Conservation (phyloP, 805 yeast species). For the Tetrapisispora pingtungensis region DNA sequence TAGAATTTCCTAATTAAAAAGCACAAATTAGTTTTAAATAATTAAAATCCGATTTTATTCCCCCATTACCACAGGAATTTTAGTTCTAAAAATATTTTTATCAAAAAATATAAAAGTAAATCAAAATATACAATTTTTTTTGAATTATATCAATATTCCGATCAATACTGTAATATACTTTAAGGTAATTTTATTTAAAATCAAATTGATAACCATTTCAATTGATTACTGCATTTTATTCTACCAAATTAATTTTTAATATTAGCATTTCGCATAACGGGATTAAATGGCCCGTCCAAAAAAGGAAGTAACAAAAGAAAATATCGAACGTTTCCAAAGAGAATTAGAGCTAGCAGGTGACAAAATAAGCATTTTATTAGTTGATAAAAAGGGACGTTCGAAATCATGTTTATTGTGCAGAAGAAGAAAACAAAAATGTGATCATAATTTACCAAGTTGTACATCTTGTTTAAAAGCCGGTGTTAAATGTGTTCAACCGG, state of each 20-base stretch:
- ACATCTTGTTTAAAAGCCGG: slow-evolving; percentile 58
- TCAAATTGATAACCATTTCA: too few species aligned
- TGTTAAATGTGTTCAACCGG: slow-evolving; percentile 54
- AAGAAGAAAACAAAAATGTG: slow-evolving; percentile 54
- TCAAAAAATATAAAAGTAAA: too few species aligned
- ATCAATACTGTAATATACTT: too few species aligned
- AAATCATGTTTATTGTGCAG: slow-evolving; percentile 49
- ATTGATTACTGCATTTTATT: too few species aligned
- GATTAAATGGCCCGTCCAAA: slow-evolving; percentile 29
- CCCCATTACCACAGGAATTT: too few species aligned
- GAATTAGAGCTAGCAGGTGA: slow-evolving; percentile 29
- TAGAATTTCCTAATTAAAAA: too few species aligned
- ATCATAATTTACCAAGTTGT: slow-evolving; percentile 54
- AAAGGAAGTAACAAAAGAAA: slow-evolving; percentile 27
- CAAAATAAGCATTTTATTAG: slow-evolving; percentile 20
- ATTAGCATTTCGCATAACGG: background rate
- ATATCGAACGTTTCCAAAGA: slow-evolving; percentile 26
- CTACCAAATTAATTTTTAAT: background rate
- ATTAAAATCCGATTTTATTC: too few species aligned
- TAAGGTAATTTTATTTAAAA: too few species aligned
- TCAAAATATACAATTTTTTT: too few species aligned
- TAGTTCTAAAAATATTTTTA: too few species aligned
- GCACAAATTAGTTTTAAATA: too few species aligned
- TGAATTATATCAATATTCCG: too few species aligned
- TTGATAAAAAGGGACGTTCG: slow-evolving; percentile 45